Evolutionary conservation across 768 basidiomycete species (phyloP).

Genomic region (Hygrophorus pudorinus): DNA sequence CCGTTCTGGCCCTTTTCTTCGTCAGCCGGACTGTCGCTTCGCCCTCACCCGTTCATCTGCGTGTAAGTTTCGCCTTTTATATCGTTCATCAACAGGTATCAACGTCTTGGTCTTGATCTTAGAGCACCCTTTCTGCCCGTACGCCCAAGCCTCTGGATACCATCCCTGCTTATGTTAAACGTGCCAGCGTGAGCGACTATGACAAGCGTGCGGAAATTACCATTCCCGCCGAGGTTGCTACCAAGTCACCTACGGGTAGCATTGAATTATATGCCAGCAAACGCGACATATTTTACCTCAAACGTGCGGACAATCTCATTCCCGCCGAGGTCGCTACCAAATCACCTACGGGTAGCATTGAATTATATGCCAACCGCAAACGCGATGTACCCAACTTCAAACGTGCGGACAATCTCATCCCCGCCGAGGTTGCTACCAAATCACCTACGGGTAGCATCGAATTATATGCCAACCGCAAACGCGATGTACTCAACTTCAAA

Average conservation of each 20-base stretch:
- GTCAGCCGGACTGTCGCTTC: conserved; percentile 33
- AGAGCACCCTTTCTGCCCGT: conserved; percentile 19
- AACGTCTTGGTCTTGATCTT: neutral
- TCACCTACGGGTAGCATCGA: conserved; percentile 23
- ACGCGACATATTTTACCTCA: conserved; percentile 19
- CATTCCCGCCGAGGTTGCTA: conserved; percentile 16
- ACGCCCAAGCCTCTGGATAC: conserved; percentile 25
- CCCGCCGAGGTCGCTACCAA: conserved; percentile 22
- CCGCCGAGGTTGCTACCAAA: conserved; percentile 22
- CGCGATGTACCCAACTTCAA: conserved; percentile 11
- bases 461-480: conserved; percentile 15
- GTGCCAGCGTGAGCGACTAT: conserved; percentile 20
- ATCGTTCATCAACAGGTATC: conserved; percentile 9
- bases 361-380: conserved; percentile 6
- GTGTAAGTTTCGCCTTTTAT: conserved; percentile 19
- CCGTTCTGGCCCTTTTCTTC: conserved; percentile 31
- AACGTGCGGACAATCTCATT: conserved; percentile 15
- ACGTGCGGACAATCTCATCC: conserved; percentile 6
- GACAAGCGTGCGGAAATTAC: conserved; percentile 11
- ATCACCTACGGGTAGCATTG: conserved; percentile 12
- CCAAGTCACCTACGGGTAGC: conserved; percentile 15
- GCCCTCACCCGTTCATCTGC: conserved; percentile 34
- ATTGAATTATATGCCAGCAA: conserved; percentile 17
- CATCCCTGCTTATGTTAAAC: conserved; percentile 34
- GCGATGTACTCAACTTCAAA: conserved; percentile 20